Evolutionary conservation across 2,329 filamentous ascomycete species (phyloP), one percentile per base, ranked within the genome.

Genomic region (Neurospora sp.): DNA sequence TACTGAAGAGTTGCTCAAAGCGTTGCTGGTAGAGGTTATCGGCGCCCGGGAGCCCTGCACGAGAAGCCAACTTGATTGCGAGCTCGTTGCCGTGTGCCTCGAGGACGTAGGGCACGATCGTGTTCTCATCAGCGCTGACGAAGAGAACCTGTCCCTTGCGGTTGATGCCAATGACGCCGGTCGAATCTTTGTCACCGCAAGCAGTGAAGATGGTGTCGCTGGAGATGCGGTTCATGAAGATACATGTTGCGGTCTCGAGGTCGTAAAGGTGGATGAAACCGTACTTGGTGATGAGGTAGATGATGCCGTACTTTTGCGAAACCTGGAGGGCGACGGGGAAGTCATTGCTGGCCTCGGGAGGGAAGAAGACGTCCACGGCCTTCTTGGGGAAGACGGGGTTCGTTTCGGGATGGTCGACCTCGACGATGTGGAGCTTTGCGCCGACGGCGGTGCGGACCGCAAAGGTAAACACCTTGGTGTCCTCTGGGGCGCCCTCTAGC

Each of bases 151-250:
- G 96, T 73, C 96, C 96, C 84, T 97, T 97, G 78, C 96, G 91
- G 84, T 99, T 99, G 79, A 99, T 95, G 76, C 93, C 93, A 68
- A 99, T 87, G 73, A 99, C 91, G 76, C 96, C 96, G 66, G 91
- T 89, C 19, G 93, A 96, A 28, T 93, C 90, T 69, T 87, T 87
- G 79, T 99, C 96, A 42, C 90, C 84, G 66, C 93, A 91, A 23
- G 94, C 97, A 36, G 95, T 96, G 84, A 99, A 99, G 79, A 99
- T 98, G 36, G 96, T 99, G 79, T 99, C 96, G 84, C 93, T 97
- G 40, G 96, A 99, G 78, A 99, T 99, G 76, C 96, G 91, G 86
- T 99, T 99, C 93, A 99, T 96, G 87, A 97, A 99, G 79, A 99
- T 96, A 80, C 93, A 96, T 13, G 91, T 92, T 71, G 93, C 96